Evolutionary conservation across 306 rosid species (phyloP).

Genomic region (Rubus idaeus): DNA sequence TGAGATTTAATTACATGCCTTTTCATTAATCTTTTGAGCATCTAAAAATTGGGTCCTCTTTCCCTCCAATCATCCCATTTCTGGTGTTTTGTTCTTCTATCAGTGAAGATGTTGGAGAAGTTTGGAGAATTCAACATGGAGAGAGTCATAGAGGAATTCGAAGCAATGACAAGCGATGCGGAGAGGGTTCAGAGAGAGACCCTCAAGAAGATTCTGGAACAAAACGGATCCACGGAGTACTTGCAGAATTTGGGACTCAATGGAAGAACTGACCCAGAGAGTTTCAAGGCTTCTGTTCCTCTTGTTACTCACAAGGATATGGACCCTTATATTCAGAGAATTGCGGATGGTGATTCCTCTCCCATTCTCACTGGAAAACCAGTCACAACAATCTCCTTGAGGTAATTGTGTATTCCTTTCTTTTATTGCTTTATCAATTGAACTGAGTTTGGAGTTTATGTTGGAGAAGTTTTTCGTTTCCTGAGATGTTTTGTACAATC

Average conservation of each 20-base stretch:
- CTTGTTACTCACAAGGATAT: constrained; percentile 65
- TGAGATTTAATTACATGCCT: neutral
- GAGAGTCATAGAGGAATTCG: constrained; percentile 67
- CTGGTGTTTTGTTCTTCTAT: neutral
- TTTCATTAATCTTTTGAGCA: neutral
- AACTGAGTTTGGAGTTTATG: constrained; percentile 7
- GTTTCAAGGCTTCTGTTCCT: constrained; percentile 77
- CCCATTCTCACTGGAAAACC: constrained; percentile 82
- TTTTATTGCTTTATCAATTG: neutral
- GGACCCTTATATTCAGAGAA: constrained; percentile 68
- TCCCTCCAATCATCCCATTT: neutral
- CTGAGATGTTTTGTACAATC: constrained; percentile 12
- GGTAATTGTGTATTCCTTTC: constrained; percentile 37
- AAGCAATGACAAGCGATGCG: constrained; percentile 69
- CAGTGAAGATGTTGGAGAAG: constrained; percentile 63
- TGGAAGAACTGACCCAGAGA: constrained; percentile 81
- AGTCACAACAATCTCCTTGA: constrained; percentile 72
- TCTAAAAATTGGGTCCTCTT: neutral
- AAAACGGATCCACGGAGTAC: constrained; percentile 74
- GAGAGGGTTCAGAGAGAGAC: constrained; percentile 69
- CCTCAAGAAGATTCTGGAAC: constrained; percentile 66
- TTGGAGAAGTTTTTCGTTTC: constrained; percentile 13
- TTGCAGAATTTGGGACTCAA: constrained; percentile 57
- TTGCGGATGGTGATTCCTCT: constrained; percentile 62
- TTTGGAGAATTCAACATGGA: constrained; percentile 62